Percentiles rank a stretch among this genome's conserved stretches.
Conservation (phyloP, 352 stramenopile species). For the Phytophthora pini region DNA sequence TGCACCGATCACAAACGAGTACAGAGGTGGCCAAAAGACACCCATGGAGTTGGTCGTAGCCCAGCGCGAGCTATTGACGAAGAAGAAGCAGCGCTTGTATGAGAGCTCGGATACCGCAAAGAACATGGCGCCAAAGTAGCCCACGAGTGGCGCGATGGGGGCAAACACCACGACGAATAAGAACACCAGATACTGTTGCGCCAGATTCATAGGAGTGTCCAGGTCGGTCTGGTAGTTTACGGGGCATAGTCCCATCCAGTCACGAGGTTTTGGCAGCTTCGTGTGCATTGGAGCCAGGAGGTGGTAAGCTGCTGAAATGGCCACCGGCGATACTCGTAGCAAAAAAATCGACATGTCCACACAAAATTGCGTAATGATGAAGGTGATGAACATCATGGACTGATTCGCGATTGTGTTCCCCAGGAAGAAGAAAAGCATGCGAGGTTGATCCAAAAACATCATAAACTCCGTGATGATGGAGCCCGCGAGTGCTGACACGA, state of each 20-base stretch:
- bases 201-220: constrained; percentile 62
- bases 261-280: constrained; percentile 48
- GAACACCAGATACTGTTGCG: constrained; percentile 78
- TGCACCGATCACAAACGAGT: constrained; percentile 67
- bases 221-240: constrained; percentile 63
- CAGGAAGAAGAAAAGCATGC: constrained; percentile 71
- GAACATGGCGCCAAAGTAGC: constrained; percentile 67
- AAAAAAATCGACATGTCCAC: constrained; percentile 67
- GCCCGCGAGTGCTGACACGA: constrained; percentile 73
- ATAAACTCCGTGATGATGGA: constrained; percentile 69
- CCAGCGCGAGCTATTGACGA: constrained; percentile 69
- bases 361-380: constrained; percentile 77
- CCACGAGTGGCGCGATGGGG: constrained; percentile 74
- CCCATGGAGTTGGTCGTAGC: constrained; percentile 63
- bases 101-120: constrained; percentile 73
- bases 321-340: constrained; percentile 60
- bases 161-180: constrained; percentile 77
- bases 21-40: constrained; percentile 74
- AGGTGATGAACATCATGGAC: constrained; percentile 85
- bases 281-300: constrained; percentile 60
- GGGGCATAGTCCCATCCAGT: constrained; percentile 64
- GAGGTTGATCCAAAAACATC: constrained; percentile 67
- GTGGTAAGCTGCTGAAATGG: constrained; percentile 51
- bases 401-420: constrained; percentile 76
- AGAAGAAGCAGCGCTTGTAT: constrained; percentile 76